Percentiles rank a stretch among this genome's conserved stretches.
phyloP scores from a whole-genome alignment of 2,329 filamentous ascomycete genomes.

The Lachnellula willkommii region DNA sequence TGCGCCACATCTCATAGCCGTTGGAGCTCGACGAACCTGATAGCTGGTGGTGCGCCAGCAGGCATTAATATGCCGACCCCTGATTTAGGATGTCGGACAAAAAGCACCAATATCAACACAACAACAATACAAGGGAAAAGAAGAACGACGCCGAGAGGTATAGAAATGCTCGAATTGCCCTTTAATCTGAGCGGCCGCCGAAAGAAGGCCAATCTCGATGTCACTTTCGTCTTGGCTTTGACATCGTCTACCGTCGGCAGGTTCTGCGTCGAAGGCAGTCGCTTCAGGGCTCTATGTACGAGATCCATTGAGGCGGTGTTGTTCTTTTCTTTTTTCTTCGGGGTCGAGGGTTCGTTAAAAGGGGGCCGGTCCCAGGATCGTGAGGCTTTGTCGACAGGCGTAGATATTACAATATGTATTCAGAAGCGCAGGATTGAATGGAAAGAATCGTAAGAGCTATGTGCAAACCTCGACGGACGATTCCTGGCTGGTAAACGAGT shows the following conservation, averaged over 20 bases:
- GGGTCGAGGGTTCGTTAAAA: slow-evolving; percentile 15
- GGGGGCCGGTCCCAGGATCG: slow-evolving; percentile 10
- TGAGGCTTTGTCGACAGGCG: slow-evolving; percentile 8
- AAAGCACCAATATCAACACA: slow-evolving; percentile 82
- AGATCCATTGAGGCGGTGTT: slow-evolving; percentile 40
- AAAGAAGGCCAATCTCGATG: slow-evolving; percentile 68
- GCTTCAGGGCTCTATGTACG: slow-evolving; percentile 48
- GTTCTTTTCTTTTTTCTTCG: not conserved
- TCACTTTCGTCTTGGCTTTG: slow-evolving; percentile 33
- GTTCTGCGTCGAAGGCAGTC: slow-evolving; percentile 42
- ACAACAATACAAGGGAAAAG: slow-evolving; percentile 89
- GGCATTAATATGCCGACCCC: slow-evolving; percentile 81
- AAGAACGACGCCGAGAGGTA: slow-evolving; percentile 87
- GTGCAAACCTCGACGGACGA: slow-evolving; percentile 10
- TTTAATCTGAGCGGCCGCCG: slow-evolving; percentile 79
- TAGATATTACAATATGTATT: slow-evolving; percentile 25
- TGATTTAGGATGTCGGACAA: slow-evolving; percentile 80
- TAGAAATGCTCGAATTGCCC: slow-evolving; percentile 86
- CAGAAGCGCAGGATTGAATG: slow-evolving; percentile 23
- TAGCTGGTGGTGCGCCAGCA: slow-evolving; percentile 78
- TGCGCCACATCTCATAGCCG: not conserved
- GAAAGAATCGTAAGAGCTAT: slow-evolving; percentile 20
- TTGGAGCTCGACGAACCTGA: slow-evolving; percentile 57
- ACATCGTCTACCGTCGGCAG: slow-evolving; percentile 41
- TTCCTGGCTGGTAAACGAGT: slow-evolving; percentile 26